These are phyloP conservation scores for Lactarius vividus DNA, from an alignment of 768 basidiomycete genomes.

Conservation along the genomic window DNA sequence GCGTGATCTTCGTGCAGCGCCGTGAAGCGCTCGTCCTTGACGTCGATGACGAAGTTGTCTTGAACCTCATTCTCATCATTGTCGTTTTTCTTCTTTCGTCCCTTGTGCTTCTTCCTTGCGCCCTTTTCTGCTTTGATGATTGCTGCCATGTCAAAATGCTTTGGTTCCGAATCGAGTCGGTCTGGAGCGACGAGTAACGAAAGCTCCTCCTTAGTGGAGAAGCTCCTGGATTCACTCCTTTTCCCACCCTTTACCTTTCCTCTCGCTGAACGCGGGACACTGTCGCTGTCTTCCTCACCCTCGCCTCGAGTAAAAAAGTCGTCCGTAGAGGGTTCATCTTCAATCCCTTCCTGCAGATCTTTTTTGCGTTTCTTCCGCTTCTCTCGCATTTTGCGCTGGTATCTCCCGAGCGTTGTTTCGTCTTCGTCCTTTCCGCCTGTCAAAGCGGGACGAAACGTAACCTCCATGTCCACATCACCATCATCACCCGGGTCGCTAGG, in stretches of 20 bases:
- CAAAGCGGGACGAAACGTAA: constrained; percentile 90
- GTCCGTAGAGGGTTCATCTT: constrained; percentile 42
- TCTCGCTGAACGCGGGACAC: constrained; percentile 27
- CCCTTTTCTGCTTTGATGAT: constrained; percentile 84
- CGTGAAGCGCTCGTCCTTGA: constrained; percentile 85
- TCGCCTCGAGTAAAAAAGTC: constrained; percentile 73
- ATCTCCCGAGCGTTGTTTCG: constrained; percentile 88
- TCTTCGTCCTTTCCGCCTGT: constrained; percentile 52
- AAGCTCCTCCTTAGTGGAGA: constrained; percentile 61
- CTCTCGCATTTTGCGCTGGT: constrained; percentile 87
- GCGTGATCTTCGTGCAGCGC: constrained; percentile 84
- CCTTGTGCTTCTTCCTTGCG: constrained; percentile 40
- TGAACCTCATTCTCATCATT: constrained; percentile 65
- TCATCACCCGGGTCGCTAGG: constrained; percentile 37
- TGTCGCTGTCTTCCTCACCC: constrained; percentile 35
- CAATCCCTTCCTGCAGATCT: constrained; percentile 46
- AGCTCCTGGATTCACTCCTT: constrained; percentile 7
- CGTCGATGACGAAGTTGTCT: constrained; percentile 78
- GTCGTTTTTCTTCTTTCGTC: constrained; percentile 44
- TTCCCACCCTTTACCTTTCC: constrained; percentile 17
- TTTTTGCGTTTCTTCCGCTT: constrained; percentile 81
- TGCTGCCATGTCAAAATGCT: constrained; percentile 89
- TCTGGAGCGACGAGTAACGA: constrained; percentile 59
- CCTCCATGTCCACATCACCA: constrained; percentile 82
- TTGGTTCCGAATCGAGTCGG: constrained; percentile 50